phyloP scores from a whole-genome alignment of 2,329 filamentous ascomycete genomes.

The Talaromyces sp. region DNA sequence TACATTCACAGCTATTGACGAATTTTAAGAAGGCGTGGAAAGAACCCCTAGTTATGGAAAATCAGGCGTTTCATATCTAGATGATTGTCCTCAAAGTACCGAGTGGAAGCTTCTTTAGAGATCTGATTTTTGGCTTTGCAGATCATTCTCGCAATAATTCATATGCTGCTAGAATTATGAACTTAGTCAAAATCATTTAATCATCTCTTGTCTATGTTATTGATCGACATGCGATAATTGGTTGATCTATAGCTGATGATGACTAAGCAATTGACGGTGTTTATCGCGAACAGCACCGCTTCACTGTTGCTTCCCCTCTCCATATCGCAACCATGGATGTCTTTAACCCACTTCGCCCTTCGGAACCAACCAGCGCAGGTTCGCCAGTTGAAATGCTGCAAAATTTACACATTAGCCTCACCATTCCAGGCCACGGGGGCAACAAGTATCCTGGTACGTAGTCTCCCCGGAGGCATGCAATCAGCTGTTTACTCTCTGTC shows the following conservation, averaged over 20 bases:
- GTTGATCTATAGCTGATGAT: neutral
- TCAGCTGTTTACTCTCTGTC: slow-evolving; percentile 3
- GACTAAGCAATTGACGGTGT: neutral
- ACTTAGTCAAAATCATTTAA: neutral
- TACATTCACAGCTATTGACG: too few relatives aligned
- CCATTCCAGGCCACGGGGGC: slow-evolving; percentile 20
- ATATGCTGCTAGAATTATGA: neutral
- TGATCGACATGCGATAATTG: neutral
- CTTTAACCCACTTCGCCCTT: neutral
- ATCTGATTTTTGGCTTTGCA: neutral
- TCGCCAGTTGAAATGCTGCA: neutral
- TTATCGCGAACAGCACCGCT: neutral
- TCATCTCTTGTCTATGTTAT: neutral
- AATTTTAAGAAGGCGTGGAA: too few relatives aligned
- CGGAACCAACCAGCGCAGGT: neutral
- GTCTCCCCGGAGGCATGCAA: neutral
- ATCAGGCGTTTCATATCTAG: too few relatives aligned
- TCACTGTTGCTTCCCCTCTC: neutral
- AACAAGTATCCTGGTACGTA: slow-evolving; percentile 37
- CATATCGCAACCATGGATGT: neutral
- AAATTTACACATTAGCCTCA: slow-evolving; percentile 24
- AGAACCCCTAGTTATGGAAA: too few relatives aligned
- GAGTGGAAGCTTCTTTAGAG: neutral
- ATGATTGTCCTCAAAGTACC: too few relatives aligned
- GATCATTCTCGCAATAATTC: neutral